Percentiles rank a stretch among this genome's conserved stretches.
These are phyloP conservation scores for Hygrocybe coccinea DNA, from an alignment of 768 basidiomycete species.

Conservation along the genomic window DNA sequence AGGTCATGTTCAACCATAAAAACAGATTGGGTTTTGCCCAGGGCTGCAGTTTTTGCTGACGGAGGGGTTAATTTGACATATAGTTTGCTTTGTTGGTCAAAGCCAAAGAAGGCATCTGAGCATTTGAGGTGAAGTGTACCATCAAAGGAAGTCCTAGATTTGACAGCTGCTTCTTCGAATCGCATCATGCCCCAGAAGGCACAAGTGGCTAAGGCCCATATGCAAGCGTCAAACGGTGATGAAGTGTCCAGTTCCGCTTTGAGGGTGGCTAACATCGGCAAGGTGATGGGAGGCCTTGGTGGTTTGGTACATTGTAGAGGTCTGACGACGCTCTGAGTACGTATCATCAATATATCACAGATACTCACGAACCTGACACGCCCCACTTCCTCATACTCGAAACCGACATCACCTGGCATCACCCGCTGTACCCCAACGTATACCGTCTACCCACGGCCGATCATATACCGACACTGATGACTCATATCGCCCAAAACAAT, in stretches of 20 bases:
- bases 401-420: too few species aligned
- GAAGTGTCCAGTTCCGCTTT: constrained; percentile 16
- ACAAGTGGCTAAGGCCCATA: constrained; percentile 34
- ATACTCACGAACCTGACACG: too few species aligned
- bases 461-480: too few species aligned
- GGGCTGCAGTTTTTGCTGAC: constrained; percentile 32
- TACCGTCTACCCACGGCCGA: too few species aligned
- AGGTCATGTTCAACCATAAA: too few species aligned
- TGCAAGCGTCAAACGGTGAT: constrained; percentile 36
- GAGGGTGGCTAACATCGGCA: constrained; percentile 27
- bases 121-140: constrained; percentile 22
- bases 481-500: too few species aligned
- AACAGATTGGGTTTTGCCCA: constrained; percentile 30
- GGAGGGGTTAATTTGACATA: constrained; percentile 32
- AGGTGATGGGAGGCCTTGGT: constrained; percentile 30
- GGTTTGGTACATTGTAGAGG: constrained; percentile 15
- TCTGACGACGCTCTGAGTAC: too few species aligned
- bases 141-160: constrained; percentile 18
- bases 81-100: constrained; percentile 21
- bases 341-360: too few species aligned
- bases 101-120: constrained; percentile 13
- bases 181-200: constrained; percentile 40
- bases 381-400: too few species aligned
- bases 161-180: constrained; percentile 34
- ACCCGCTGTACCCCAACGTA: too few species aligned